Evolutionary conservation across 257 asterid genomes (phyloP).

Genomic region (Salvia miltiorrhiza): DNA sequence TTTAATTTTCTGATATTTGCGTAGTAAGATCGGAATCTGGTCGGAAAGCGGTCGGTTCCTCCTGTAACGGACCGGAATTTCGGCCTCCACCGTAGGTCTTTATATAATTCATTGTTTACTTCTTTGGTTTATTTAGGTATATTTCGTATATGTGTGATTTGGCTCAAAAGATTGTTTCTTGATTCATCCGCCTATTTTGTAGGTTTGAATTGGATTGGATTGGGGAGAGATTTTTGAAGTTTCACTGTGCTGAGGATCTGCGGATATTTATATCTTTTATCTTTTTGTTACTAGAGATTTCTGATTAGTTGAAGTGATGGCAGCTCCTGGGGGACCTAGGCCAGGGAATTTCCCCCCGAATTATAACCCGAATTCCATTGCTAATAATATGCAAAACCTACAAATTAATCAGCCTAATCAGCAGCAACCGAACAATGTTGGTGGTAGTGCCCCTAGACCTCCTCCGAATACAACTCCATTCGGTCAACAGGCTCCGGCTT

Average conservation of each 20-base stretch:
- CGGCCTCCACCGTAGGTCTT: constrained; percentile 31
- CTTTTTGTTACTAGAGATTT: constrained; percentile 19
- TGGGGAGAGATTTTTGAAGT: constrained; percentile 19
- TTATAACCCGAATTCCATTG: constrained; percentile 71
- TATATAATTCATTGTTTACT: neutral
- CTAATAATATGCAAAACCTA: constrained; percentile 77
- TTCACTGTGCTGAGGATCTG: constrained; percentile 33
- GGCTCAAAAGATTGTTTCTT: constrained; percentile 18
- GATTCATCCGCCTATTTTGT: constrained; percentile 17
- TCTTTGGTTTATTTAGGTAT: neutral
- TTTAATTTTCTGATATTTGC: neutral
- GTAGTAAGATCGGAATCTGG: constrained; percentile 39
- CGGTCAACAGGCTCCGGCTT: constrained; percentile 75
- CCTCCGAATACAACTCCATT: constrained; percentile 48
- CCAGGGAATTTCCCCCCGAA: constrained; percentile 79
- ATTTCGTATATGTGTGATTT: constrained; percentile 21
- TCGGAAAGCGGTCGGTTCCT: constrained; percentile 35
- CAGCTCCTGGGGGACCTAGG: constrained; percentile 89
- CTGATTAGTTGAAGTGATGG: constrained; percentile 53
- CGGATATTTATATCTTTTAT: neutral
- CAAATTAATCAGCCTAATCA: constrained; percentile 70
- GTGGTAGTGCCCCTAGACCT: constrained; percentile 62
- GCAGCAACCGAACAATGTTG: constrained; percentile 39
- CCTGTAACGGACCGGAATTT: constrained; percentile 37
- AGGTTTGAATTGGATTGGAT: constrained; percentile 37